phyloP scores from a whole-genome alignment of 306 rosid genomes.

The Medicago ruthenica region DNA sequence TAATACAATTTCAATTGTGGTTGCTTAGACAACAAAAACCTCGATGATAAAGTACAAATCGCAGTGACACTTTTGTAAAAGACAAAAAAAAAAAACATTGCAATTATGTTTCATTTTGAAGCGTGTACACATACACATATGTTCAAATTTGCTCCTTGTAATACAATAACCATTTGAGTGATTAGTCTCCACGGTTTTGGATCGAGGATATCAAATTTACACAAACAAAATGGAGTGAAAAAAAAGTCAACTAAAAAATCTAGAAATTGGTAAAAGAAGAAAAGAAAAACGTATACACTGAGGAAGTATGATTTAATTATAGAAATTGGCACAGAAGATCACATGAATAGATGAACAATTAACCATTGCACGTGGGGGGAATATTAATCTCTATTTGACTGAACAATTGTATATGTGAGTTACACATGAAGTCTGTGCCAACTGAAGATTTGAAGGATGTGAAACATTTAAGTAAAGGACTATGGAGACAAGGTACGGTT shows the following conservation, averaged over 20 bases:
- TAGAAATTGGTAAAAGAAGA: conserved; percentile 41
- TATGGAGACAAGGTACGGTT: conserved; percentile 50
- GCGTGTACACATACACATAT: neutral
- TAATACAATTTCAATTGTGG: neutral
- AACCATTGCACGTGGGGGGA: conserved; percentile 56
- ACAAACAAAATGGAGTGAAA: neutral
- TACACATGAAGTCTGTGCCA: conserved; percentile 53
- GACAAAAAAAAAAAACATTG: too few species aligned
- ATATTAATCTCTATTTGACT: conserved; percentile 46
- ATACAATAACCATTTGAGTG: too few species aligned
- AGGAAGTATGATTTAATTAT: conserved; percentile 40
- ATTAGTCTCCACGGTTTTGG: too few species aligned
- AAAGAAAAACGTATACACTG: conserved; percentile 30
- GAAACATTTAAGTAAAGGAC: conserved; percentile 39
- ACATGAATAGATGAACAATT: conserved; percentile 52
- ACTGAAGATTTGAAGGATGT: conserved; percentile 41
- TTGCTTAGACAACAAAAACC: neutral
- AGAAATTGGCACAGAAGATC: conserved; percentile 51
- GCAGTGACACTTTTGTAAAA: too few species aligned
- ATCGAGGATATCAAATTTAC: too few species aligned
- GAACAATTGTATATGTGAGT: conserved; percentile 17
- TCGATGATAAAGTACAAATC: neutral
- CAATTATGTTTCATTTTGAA: too few species aligned
- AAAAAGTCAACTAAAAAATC: conserved; percentile 38
- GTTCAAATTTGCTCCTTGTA: too few species aligned